Base-by-base conservation (phyloP, 805 yeast species). In the Metschnikowia corniflorae region DNA sequence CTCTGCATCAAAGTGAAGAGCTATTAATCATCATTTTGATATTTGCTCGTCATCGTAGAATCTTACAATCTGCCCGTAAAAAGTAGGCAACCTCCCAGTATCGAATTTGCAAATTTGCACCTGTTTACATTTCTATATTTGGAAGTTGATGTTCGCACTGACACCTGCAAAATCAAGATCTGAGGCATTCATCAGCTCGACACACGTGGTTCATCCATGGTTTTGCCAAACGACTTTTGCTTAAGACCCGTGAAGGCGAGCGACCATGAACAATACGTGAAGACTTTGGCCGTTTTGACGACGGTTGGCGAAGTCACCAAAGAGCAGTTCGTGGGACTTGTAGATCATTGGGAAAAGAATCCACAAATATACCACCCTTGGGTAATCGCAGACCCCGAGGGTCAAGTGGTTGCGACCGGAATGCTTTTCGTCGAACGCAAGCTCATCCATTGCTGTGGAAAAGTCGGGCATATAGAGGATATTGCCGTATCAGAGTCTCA, bases 391-490 rank as follows among this genome's bases (percentile, higher is more conserved):
- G 72, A 81, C 47, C 56, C 54, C 0, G 47, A 58, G 0, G 77
- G 72, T 7, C 50, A 50, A 4, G 77, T 88, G 8, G 95, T 86
- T 0, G 96, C 94, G 4, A 78, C 88, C 0, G 97, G 97, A 0
- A 79, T 83, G 57, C 63, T 91, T 10, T 52, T 93, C 8, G 67
- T 93, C 6, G 98, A 91, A 58, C 73, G 72, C 33, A 91, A 91
- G 59, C 63, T 82, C 44, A 87, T 93, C 44, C 98, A 91, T 61
- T 76, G 67, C 26, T 79, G 93, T 57, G 94, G 95, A 0, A 60
- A 72, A 35, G 94, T 86, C 4, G 97, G 97, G 2, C 97, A 91
- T 63, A 83, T 91, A 45, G 98, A 91, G 55, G 98, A 91, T 57
- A 91, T 91, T 43, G 82, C 97, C 1, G 95, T 91, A 4, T 70